Evolutionary conservation across 768 basidiomycete genomes (phyloP).

Genomic region (Megacollybia marginata): DNA sequence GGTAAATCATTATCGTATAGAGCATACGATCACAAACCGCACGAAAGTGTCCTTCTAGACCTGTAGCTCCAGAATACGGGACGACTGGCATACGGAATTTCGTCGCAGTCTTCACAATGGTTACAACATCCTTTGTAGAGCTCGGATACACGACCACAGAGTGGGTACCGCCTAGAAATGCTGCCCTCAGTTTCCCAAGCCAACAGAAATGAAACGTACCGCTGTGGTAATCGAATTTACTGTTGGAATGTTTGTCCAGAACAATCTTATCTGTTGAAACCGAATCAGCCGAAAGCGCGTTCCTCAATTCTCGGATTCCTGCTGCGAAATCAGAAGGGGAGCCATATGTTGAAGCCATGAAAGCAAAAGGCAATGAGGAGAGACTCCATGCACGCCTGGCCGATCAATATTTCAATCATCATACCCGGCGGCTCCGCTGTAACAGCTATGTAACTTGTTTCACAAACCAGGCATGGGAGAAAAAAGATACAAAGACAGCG

Average conservation of each 20-base stretch:
- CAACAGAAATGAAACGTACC: constrained; percentile 24
- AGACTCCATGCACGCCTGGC: not conserved
- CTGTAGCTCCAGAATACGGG: constrained; percentile 81
- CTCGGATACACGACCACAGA: constrained; percentile 59
- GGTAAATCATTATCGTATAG: not conserved
- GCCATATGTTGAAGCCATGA: constrained; percentile 29
- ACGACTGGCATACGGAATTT: constrained; percentile 71
- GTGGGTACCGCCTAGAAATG: constrained; percentile 31
- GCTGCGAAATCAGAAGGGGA: constrained; percentile 43
- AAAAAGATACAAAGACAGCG: no score
- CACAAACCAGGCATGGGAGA: no score
- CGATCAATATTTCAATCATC: not conserved
- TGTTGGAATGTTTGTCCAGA: constrained; percentile 47
- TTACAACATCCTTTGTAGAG: constrained; percentile 80
- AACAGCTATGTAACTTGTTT: no score
- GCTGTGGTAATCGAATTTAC: constrained; percentile 41
- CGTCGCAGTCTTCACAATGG: constrained; percentile 67
- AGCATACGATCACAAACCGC: constrained; percentile 41
- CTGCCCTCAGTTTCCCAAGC: not conserved
- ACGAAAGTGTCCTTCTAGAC: constrained; percentile 78
- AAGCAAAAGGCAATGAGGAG: not conserved
- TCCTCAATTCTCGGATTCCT: constrained; percentile 44
- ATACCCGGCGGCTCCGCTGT: no score
- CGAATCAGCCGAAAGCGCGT: constrained; percentile 27
- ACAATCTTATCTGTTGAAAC: constrained; percentile 48